Evolutionary conservation across 1,284 basidiomycete genomes (phyloP).

Genomic region (Trichosporon sp.): DNA sequence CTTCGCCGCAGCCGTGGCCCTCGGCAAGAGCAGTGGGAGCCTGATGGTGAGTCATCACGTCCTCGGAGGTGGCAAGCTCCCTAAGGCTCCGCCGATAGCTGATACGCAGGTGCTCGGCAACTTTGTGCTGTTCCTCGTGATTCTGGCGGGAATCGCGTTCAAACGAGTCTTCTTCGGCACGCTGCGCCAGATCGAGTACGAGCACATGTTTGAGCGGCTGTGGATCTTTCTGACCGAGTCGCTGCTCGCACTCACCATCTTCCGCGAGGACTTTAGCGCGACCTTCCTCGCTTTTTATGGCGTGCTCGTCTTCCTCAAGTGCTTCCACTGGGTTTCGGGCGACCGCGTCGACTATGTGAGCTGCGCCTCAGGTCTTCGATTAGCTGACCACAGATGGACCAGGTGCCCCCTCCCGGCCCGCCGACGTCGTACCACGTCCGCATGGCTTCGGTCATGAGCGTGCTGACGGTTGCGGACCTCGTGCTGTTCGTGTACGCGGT

Average conservation of each 20-base stretch:
- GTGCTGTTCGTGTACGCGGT: constrained; percentile 47
- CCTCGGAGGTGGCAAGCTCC: not conserved
- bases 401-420: constrained; percentile 83
- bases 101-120: constrained; percentile 80
- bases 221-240: constrained; percentile 99
- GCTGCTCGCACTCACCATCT: constrained; percentile 92
- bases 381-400: constrained; percentile 79
- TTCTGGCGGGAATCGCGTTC: constrained; percentile 73
- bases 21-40: constrained; percentile 88
- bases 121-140: constrained; percentile 76
- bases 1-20: constrained; percentile 86
- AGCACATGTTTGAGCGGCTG: constrained; percentile 90
- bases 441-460: constrained; percentile 62
- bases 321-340: constrained; percentile 94
- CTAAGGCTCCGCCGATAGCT: not conserved
- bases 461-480: constrained; percentile 48
- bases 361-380: constrained; percentile 26
- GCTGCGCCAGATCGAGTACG: constrained; percentile 84
- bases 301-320: constrained; percentile 89
- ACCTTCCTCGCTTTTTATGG: constrained; percentile 90
- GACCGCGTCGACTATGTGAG: constrained; percentile 94
- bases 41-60: constrained; percentile 67
- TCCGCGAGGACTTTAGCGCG: constrained; percentile 87
- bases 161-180: constrained; percentile 91
- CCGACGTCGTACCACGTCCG: constrained; percentile 80